phyloP scores from a whole-genome alignment of 2,329 filamentous ascomycete genomes.

The Calonectria leucothoes region DNA sequence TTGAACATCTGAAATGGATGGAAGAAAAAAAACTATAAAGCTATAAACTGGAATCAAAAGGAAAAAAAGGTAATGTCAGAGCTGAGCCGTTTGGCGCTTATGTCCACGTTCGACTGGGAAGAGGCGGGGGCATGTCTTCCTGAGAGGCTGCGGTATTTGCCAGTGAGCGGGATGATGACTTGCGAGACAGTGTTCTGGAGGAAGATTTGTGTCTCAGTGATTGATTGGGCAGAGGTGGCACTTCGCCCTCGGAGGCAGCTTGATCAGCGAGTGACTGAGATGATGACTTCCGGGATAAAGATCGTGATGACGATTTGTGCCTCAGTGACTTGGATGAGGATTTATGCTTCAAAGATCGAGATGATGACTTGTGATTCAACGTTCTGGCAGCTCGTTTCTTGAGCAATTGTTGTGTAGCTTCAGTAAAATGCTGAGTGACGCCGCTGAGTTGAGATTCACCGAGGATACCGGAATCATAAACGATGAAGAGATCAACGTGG shows the following conservation, averaged over 20 bases:
- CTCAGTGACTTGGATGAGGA: background rate
- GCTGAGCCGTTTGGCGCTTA: background rate
- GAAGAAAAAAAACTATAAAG: background rate
- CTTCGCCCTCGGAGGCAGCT: background rate
- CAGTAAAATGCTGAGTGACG: slow-evolving; percentile 1
- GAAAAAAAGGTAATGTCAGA: background rate
- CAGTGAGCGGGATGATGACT: background rate
- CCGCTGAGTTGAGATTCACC: background rate
- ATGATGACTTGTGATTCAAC: background rate
- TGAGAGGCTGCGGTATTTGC: background rate
- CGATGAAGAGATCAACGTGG: background rate
- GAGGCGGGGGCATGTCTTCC: background rate
- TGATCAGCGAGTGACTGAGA: background rate
- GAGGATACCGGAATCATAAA: slow-evolving; percentile 1
- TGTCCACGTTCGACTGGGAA: background rate
- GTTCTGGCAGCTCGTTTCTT: background rate
- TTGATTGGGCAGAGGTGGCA: background rate
- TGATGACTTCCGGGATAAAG: background rate
- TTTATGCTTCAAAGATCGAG: background rate
- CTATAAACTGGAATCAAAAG: background rate
- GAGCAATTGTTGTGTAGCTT: background rate
- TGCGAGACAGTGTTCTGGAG: background rate
- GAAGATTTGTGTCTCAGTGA: background rate
- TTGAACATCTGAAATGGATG: background rate
- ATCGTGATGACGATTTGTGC: background rate